A percentile compares a stretch with the other conserved stretches of the same genome.
phyloP scores from a whole-genome alignment of 441 rosid species.

The Flueggea neowawraea region DNA sequence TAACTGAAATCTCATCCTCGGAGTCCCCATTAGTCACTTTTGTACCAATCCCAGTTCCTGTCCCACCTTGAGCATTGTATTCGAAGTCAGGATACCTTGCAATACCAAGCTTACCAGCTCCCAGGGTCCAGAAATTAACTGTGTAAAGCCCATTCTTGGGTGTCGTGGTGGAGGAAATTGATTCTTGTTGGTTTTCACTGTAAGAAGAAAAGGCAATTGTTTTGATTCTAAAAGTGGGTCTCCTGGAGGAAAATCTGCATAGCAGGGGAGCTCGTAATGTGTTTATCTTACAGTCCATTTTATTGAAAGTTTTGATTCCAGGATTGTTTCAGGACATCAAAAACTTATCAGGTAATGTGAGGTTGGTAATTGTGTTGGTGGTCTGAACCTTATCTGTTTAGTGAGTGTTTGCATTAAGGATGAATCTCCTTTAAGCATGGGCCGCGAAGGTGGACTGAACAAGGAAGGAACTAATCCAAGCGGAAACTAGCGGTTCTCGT shows the following conservation, averaged over 20 bases:
- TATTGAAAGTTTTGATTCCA: no score
- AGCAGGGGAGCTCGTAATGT: slow-evolving; percentile 28
- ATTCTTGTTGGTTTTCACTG: slow-evolving; percentile 33
- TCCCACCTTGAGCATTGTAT: slow-evolving; percentile 71
- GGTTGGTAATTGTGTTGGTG: no score
- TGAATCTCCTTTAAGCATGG: no score
- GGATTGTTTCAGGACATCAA: no score
- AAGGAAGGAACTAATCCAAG: neutral
- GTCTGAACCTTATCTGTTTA: no score
- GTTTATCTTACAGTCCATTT: slow-evolving; percentile 52
- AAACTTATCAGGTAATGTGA: no score
- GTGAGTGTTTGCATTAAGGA: no score
- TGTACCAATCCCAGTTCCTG: slow-evolving; percentile 52
- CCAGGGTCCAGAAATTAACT: slow-evolving; percentile 61
- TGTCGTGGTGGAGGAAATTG: slow-evolving; percentile 24
- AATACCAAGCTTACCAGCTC: slow-evolving; percentile 80
- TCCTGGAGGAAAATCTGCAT: slow-evolving; percentile 29
- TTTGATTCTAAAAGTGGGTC: slow-evolving; percentile 27
- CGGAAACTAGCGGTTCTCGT: no score
- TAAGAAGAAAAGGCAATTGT: slow-evolving; percentile 31
- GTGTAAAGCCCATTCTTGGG: slow-evolving; percentile 19
- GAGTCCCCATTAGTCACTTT: slow-evolving; percentile 6
- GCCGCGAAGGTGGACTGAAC: neutral
- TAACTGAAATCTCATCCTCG: slow-evolving; percentile 29
- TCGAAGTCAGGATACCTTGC: slow-evolving; percentile 72